These are phyloP conservation scores for Paecilomyces sp. DNA, from an alignment of 2,329 filamentous ascomycete species.

Conservation along the genomic window DNA sequence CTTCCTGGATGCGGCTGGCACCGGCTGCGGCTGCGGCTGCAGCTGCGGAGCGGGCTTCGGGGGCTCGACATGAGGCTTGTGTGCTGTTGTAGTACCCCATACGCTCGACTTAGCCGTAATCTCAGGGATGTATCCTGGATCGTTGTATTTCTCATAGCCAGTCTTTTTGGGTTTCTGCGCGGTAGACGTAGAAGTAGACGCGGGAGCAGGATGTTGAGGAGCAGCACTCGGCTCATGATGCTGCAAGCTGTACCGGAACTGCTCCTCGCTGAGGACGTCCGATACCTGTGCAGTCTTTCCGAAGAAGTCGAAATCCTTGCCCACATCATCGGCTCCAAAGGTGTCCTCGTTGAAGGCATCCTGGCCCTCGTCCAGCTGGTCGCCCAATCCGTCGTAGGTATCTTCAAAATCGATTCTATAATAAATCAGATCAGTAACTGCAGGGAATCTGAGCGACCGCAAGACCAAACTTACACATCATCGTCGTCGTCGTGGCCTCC, in stretches of 20 bases:
- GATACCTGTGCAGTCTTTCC: slow-evolving; percentile 84
- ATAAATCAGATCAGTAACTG: neutral
- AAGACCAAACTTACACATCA: slow-evolving; percentile 47
- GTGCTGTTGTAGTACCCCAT: slow-evolving; percentile 64
- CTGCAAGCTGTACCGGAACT: slow-evolving; percentile 73
- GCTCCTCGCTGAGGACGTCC: slow-evolving; percentile 82
- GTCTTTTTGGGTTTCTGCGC: slow-evolving; percentile 58
- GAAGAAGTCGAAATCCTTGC: slow-evolving; percentile 96
- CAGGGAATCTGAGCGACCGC: slow-evolving; percentile 11
- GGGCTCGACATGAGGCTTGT: slow-evolving; percentile 19
- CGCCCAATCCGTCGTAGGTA: slow-evolving; percentile 90
- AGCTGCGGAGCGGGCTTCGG: neutral
- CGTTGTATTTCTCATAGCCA: slow-evolving; percentile 87
- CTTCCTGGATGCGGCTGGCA: slow-evolving; percentile 51
- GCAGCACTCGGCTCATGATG: slow-evolving; percentile 50
- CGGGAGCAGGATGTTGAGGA: slow-evolving; percentile 24
- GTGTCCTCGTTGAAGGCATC: slow-evolving; percentile 97
- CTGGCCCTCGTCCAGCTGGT: slow-evolving; percentile 82
- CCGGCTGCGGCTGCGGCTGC: slow-evolving; percentile 12
- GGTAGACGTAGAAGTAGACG: slow-evolving; percentile 30
- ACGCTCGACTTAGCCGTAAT: slow-evolving; percentile 88
- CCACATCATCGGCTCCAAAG: slow-evolving; percentile 62
- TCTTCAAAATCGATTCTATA: slow-evolving; percentile 81
- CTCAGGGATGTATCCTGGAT: slow-evolving; percentile 77
- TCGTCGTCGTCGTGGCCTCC: slow-evolving; percentile 47